Conservation (phyloP, 306 rosid species). For the Quercus bicolor region DNA sequence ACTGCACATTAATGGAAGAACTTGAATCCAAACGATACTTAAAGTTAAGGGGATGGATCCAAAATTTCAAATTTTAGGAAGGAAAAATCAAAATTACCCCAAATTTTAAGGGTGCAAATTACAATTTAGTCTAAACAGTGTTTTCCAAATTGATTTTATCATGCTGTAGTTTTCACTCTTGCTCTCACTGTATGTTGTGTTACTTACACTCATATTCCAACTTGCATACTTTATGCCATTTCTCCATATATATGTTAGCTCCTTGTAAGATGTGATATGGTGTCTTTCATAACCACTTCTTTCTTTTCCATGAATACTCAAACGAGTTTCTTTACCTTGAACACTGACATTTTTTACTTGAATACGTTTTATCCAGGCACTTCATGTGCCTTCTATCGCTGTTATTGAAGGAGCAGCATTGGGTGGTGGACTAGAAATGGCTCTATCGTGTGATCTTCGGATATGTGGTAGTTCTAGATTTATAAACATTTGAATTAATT, state of each 20-base stretch:
- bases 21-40: no score
- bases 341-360: slow-evolving; percentile 9
- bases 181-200: neutral
- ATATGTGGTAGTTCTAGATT: slow-evolving; percentile 67
- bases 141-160: neutral
- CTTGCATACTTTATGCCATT: neutral
- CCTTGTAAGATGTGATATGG: neutral
- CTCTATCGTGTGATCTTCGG: slow-evolving; percentile 89
- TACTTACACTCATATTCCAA: neutral
- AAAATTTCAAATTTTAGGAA: no score
- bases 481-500: slow-evolving; percentile 6
- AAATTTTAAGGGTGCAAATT: no score
- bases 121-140: neutral
- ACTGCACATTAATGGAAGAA: no score
- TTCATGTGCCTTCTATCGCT: slow-evolving; percentile 75
- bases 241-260: neutral
- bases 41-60: no score
- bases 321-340: slow-evolving; percentile 8
- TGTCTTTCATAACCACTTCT: slow-evolving; percentile 1
- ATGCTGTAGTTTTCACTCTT: slow-evolving; percentile 8
- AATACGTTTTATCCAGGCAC: slow-evolving; percentile 44
- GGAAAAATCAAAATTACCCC: no score
- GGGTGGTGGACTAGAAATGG: slow-evolving; percentile 99
- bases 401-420: slow-evolving; percentile 89
- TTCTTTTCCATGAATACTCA: neutral